Percentiles rank a stretch among this genome's conserved stretches.
Evolutionary conservation across 2,329 filamentous ascomycete genomes (phyloP).

Genomic region (Diatrype stigma): DNA sequence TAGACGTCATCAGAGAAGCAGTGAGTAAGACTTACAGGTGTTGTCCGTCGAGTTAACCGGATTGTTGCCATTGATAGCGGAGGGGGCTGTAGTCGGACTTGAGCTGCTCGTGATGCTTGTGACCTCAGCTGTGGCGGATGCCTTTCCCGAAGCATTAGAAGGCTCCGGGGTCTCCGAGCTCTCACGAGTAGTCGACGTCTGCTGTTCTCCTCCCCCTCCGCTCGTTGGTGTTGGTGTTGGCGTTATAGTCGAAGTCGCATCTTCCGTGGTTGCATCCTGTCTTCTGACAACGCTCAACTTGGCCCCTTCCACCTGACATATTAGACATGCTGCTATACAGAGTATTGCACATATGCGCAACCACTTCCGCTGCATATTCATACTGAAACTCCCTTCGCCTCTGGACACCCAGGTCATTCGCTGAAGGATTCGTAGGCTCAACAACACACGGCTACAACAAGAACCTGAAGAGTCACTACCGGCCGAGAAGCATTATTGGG

Average conservation of each 20-base stretch:
- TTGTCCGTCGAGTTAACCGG: constrained; percentile 16
- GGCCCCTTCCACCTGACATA: constrained; percentile 33
- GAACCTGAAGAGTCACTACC: constrained; percentile 1
- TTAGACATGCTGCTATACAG: constrained; percentile 34
- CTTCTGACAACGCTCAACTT: constrained; percentile 28
- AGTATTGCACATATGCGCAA: constrained; percentile 34
- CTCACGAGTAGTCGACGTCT: constrained; percentile 11
- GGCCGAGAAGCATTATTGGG: constrained; percentile 13
- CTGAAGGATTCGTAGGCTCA: background rate
- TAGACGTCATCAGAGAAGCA: background rate
- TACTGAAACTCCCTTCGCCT: constrained; percentile 12
- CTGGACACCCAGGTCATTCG: background rate
- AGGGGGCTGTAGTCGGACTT: constrained; percentile 20
- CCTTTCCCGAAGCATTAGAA: constrained; percentile 3
- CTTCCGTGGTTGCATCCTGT: constrained; percentile 24
- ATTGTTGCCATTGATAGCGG: constrained; percentile 28
- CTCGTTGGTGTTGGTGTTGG: constrained; percentile 7
- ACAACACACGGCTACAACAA: background rate
- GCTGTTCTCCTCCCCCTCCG: background rate
- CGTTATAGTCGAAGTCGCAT: constrained; percentile 13
- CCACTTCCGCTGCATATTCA: constrained; percentile 35
- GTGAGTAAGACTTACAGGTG: constrained; percentile 17
- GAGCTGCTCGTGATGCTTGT: constrained; percentile 9
- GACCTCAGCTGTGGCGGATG: constrained; percentile 7
- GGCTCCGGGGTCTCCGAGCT: constrained; percentile 4